Evolutionary conservation across 257 asterid species (phyloP).

Genomic region (Sherardia arvensis): DNA sequence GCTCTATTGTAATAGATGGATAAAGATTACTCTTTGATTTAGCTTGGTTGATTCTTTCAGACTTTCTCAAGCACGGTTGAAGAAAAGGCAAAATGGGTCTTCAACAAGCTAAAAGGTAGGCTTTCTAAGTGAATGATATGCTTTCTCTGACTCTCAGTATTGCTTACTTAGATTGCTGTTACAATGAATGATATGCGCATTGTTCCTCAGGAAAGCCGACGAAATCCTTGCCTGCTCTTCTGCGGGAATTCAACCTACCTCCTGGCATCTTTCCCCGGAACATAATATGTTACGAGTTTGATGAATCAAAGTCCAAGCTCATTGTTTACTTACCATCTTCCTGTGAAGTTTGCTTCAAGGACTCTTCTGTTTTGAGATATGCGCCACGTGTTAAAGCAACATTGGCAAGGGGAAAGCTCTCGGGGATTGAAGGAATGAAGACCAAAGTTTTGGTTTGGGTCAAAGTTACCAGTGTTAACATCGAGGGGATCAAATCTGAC

Average conservation of each 20-base stretch:
- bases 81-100: constrained; percentile 94
- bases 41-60: constrained; percentile 29
- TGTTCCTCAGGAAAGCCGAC: constrained; percentile 56
- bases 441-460: constrained; percentile 92
- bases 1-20: neutral
- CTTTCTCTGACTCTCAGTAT: neutral
- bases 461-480: constrained; percentile 46
- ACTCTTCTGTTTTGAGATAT: constrained; percentile 60
- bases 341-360: constrained; percentile 81
- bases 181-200: neutral
- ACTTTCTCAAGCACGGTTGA: constrained; percentile 73
- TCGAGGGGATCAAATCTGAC: constrained; percentile 74
- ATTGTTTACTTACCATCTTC: constrained; percentile 60
- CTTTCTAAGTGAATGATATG: neutral
- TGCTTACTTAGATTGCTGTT: neutral
- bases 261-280: constrained; percentile 83
- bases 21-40: neutral
- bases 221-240: constrained; percentile 60
- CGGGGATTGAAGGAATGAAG: constrained; percentile 80
- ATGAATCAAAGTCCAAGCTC: constrained; percentile 53
- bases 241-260: constrained; percentile 77
- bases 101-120: constrained; percentile 94
- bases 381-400: constrained; percentile 70
- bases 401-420: constrained; percentile 72
- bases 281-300: constrained; percentile 73